Percentiles rank a stretch among this genome's conserved stretches.
phyloP scores from a whole-genome alignment of 148 eudicot genomes.

The Rheum nobile region DNA sequence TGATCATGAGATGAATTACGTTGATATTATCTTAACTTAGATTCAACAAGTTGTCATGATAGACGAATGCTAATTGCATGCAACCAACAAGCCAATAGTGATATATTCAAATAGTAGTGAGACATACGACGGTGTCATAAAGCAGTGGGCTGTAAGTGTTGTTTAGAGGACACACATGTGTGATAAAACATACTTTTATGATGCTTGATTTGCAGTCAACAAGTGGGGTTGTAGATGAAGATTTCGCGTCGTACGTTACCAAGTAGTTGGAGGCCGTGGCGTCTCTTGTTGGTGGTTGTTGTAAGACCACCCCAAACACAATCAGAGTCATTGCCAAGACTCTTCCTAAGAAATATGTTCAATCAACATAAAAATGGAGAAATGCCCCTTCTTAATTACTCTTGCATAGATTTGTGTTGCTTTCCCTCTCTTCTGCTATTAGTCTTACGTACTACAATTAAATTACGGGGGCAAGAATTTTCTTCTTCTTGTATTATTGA shows the following conservation, averaged over 20 bases:
- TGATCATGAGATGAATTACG: background rate
- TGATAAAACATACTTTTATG: background rate
- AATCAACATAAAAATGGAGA: conserved; percentile 3
- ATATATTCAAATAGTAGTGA: conserved; percentile 66
- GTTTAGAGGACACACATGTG: too few relatives aligned
- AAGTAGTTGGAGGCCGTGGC: conserved; percentile 65
- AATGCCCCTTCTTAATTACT: background rate
- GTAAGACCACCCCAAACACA: conserved; percentile 71
- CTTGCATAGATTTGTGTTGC: background rate
- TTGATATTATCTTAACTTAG: background rate
- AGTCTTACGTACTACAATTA: too few relatives aligned
- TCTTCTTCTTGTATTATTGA: too few relatives aligned
- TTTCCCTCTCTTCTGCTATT: background rate
- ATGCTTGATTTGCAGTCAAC: conserved; percentile 21
- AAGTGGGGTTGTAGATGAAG: conserved; percentile 36
- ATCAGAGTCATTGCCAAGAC: conserved; percentile 44
- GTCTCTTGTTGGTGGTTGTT: conserved; percentile 71
- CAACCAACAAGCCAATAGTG: conserved; percentile 38
- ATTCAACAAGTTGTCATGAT: background rate
- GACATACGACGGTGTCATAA: conserved; percentile 33
- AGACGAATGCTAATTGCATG: conserved; percentile 15
- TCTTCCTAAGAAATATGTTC: conserved; percentile 22
- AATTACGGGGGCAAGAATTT: too few relatives aligned
- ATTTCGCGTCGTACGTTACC: conserved; percentile 55
- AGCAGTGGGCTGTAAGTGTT: conserved; percentile 57